Percentiles rank a stretch among this genome's conserved stretches.
Conservation (phyloP, 2,329 filamentous ascomycete genomes). For the Scorias spongiosa region DNA sequence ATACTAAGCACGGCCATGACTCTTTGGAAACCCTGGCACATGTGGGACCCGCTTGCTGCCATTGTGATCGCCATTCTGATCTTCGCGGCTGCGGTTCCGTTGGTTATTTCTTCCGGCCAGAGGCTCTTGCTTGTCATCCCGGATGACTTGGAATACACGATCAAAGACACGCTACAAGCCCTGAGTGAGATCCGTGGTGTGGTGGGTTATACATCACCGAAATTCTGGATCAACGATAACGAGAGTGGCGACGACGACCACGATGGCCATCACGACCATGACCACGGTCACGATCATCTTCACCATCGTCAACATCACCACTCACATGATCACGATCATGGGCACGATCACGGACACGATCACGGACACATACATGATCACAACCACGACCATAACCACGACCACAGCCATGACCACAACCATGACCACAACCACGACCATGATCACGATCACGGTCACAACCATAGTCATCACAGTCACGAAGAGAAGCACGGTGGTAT, state of each 20-base stretch:
- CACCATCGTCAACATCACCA: conserved; percentile 22
- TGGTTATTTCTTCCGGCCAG: conserved; percentile 72
- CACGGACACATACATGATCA: conserved; percentile 13
- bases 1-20: conserved; percentile 84
- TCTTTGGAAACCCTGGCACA: conserved; percentile 74
- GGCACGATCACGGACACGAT: conserved; percentile 17
- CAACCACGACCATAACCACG: conserved; percentile 1
- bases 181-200: conserved; percentile 73
- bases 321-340: conserved; percentile 13
- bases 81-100: conserved; percentile 75
- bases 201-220: conserved; percentile 67
- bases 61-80: conserved; percentile 89
- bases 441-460: conserved; percentile 11
- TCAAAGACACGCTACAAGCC: conserved; percentile 74
- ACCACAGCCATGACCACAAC: conserved; percentile 15
- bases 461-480: conserved; percentile 1
- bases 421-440: conserved; percentile 15
- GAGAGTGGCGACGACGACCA: conserved; percentile 21
- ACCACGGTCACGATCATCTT: conserved; percentile 10
- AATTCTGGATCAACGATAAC: conserved; percentile 81
- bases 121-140: conserved; percentile 74
- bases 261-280: conserved; percentile 17
- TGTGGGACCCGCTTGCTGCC: conserved; percentile 88
- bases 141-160: conserved; percentile 69
- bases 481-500: conserved; percentile 10